phyloP scores from a whole-genome alignment of 78 protist species.

The Paratrimastix pyriformis region DNA sequence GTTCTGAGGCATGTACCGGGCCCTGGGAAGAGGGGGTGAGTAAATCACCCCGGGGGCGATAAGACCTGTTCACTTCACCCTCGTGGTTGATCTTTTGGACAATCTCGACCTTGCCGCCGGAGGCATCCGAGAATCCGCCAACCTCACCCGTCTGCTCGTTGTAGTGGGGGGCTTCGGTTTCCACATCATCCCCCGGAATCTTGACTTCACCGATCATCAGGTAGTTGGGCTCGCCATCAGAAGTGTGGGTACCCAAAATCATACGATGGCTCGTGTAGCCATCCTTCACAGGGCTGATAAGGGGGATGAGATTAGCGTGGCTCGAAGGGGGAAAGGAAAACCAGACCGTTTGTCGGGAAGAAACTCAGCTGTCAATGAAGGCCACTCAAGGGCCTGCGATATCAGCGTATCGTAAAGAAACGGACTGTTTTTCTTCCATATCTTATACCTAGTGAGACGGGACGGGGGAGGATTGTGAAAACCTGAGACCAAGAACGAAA shows the following conservation, averaged over 20 bases:
- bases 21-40: slow-evolving; percentile 18
- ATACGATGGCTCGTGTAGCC: slow-evolving; percentile 56
- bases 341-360: slow-evolving; percentile 66
- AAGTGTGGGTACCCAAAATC: slow-evolving; percentile 90
- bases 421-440: slow-evolving; percentile 92
- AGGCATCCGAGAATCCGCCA: slow-evolving; percentile 47
- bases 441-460: no score
- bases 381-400: slow-evolving; percentile 89
- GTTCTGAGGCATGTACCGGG: slow-evolving; percentile 85
- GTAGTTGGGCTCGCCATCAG: slow-evolving; percentile 77
- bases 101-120: slow-evolving; percentile 46
- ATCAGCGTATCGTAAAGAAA: slow-evolving; percentile 82
- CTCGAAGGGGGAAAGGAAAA: no score
- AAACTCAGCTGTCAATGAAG: slow-evolving; percentile 77
- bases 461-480: no score
- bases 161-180: no score
- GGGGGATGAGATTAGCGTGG: no score
- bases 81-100: slow-evolving; percentile 66
- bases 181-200: slow-evolving; percentile 71
- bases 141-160: no score
- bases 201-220: slow-evolving; percentile 70
- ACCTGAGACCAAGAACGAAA: no score
- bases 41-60: background rate
- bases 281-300: no score
- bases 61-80: slow-evolving; percentile 74